phyloP scores from a whole-genome alignment of 148 eudicot species.

The Drosera capensis region DNA sequence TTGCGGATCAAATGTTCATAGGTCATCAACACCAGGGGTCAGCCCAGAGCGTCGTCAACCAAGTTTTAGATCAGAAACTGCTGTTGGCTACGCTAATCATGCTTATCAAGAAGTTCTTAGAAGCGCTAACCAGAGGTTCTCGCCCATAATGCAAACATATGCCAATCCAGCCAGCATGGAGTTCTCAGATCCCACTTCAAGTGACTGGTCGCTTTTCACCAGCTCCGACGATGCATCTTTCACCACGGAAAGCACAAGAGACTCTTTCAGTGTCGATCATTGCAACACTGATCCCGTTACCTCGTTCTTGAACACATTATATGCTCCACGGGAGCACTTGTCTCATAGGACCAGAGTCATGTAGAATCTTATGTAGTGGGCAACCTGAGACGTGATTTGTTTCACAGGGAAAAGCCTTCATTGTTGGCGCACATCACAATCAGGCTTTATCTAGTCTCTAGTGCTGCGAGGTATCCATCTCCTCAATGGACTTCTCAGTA shows the following conservation, averaged over 20 bases:
- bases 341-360: slow-evolving; percentile 45
- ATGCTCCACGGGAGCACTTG: slow-evolving; percentile 21
- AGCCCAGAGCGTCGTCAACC: slow-evolving; percentile 10
- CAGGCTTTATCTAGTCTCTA: too few relatives aligned
- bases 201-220: slow-evolving; percentile 89
- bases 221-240: slow-evolving; percentile 91
- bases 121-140: slow-evolving; percentile 23
- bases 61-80: slow-evolving; percentile 5
- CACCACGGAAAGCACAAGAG: slow-evolving; percentile 85
- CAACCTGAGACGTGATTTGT: slow-evolving; percentile 34
- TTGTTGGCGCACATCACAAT: too few relatives aligned
- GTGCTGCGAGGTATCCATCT: too few relatives aligned
- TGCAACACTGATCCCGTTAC: slow-evolving; percentile 38
- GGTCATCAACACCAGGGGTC: slow-evolving; percentile 20
- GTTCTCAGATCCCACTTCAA: slow-evolving; percentile 59
- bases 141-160: slow-evolving; percentile 18
- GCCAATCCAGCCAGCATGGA: slow-evolving; percentile 18
- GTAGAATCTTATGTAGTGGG: slow-evolving; percentile 48
- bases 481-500: too few relatives aligned
- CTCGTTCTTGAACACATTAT: slow-evolving; percentile 30
- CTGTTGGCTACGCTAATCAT: slow-evolving; percentile 5
- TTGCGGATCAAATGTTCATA: slow-evolving; percentile 10
- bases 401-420: slow-evolving; percentile 34
- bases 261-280: slow-evolving; percentile 64
- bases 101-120: slow-evolving; percentile 13